Conservation (phyloP, 345 rosid species). For the Durio zibethinus region DNA sequence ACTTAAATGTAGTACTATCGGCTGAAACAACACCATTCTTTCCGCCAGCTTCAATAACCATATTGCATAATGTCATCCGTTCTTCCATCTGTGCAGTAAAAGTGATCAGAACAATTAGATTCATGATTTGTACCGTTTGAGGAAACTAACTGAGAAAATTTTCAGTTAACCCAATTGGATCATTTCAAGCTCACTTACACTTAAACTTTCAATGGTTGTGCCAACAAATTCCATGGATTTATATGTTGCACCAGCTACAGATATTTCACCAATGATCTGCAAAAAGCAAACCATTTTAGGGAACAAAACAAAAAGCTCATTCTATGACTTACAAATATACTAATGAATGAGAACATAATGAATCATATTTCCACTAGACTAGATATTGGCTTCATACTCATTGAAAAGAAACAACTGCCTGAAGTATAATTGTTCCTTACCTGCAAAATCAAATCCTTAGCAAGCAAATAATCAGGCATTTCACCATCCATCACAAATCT, state of each 20-base stretch:
- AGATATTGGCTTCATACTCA: constrained; percentile 4
- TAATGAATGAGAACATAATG: not conserved
- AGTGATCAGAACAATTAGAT: constrained; percentile 6
- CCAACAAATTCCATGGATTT: constrained; percentile 97
- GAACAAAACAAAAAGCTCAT: not conserved
- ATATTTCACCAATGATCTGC: constrained; percentile 96
- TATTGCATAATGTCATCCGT: constrained; percentile 93
- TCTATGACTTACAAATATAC: not conserved
- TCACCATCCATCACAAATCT: constrained; percentile 97
- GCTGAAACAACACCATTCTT: constrained; percentile 97
- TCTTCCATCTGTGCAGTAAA: constrained; percentile 82
- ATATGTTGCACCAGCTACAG: constrained; percentile 96
- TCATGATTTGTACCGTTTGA: not conserved
- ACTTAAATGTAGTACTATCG: constrained; percentile 82
- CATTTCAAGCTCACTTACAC: constrained; percentile 42
- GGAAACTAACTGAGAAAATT: not conserved
- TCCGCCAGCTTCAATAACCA: constrained; percentile 99
- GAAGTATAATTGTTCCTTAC: constrained; percentile 47
- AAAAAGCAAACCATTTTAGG: not conserved
- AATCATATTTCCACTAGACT: too few relatives aligned
- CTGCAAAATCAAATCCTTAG: constrained; percentile 96
- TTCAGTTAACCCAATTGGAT: not conserved
- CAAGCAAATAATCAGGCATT: constrained; percentile 86
- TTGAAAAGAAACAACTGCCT: constrained; percentile 4
- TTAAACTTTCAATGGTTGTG: constrained; percentile 77